phyloP scores from a whole-genome alignment of 768 basidiomycete species.

The Mycena venus region DNA sequence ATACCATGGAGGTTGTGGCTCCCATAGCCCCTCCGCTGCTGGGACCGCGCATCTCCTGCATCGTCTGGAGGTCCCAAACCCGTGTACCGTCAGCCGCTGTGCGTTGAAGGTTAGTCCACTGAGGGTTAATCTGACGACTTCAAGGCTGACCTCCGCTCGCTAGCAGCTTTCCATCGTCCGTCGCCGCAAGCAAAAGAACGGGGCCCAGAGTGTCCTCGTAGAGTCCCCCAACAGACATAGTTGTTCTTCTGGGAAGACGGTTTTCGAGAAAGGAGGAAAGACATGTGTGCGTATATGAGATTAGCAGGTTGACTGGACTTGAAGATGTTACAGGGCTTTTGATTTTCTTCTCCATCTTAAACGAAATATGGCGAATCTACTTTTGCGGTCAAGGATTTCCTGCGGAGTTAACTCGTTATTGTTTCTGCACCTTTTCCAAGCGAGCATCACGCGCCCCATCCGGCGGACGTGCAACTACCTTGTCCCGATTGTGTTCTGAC shows the following conservation, averaged over 20 bases:
- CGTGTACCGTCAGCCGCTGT: constrained; percentile 27
- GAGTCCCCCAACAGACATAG: background rate
- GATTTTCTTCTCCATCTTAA: too few relatives aligned
- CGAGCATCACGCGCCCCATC: too few relatives aligned
- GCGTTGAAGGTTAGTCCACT: background rate
- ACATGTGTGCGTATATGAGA: background rate
- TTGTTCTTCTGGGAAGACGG: background rate
- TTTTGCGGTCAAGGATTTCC: too few relatives aligned
- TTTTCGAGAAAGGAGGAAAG: background rate
- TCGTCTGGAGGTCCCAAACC: constrained; percentile 23
- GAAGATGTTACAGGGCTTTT: too few relatives aligned
- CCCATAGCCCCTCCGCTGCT: background rate
- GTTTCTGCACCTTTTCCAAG: too few relatives aligned
- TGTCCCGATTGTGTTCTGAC: background rate
- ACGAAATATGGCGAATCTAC: too few relatives aligned
- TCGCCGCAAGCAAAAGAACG: background rate
- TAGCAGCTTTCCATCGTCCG: constrained; percentile 5
- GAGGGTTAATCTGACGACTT: background rate
- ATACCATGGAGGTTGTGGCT: constrained; percentile 13
- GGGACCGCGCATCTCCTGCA: background rate
- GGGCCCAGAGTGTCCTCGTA: constrained; percentile 1
- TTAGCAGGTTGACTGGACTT: too few relatives aligned
- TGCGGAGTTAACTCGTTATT: too few relatives aligned
- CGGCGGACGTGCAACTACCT: background rate
- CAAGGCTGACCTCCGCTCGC: constrained; percentile 13